Conservation (phyloP, 768 basidiomycete genomes). For the Phylloporus rhodoxanthus region DNA sequence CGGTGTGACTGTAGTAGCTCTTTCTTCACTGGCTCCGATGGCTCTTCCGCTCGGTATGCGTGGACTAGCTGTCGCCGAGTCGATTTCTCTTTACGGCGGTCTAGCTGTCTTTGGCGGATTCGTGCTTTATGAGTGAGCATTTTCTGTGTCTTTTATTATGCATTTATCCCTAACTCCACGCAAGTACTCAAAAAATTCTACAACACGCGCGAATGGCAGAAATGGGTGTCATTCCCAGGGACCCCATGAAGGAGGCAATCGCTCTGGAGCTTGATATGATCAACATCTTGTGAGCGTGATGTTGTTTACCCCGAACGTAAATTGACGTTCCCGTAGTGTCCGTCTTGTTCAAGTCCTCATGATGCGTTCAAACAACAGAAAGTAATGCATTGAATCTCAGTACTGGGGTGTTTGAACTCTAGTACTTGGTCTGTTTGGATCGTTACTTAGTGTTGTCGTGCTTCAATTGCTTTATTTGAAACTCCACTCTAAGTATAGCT, state of each 20-base stretch:
- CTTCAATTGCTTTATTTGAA: not conserved
- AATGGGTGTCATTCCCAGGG: slow-evolving; percentile 55
- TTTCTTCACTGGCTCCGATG: slow-evolving; percentile 84
- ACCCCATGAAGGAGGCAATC: slow-evolving; percentile 75
- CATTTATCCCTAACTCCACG: not conserved
- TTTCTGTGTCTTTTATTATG: not conserved
- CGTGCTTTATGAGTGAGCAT: slow-evolving; percentile 77
- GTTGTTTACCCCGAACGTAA: not conserved
- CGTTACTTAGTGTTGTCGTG: slow-evolving; percentile 11
- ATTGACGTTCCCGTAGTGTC: slow-evolving; percentile 42
- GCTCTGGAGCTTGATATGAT: slow-evolving; percentile 81
- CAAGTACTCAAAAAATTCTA: slow-evolving; percentile 76
- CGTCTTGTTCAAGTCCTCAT: slow-evolving; percentile 76
- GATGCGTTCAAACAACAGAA: slow-evolving; percentile 55
- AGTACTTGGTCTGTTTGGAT: not conserved
- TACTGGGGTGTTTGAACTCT: not conserved
- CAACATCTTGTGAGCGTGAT: slow-evolving; percentile 69
- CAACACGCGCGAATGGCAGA: slow-evolving; percentile 71
- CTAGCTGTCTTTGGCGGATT: slow-evolving; percentile 84
- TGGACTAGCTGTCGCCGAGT: slow-evolving; percentile 67
- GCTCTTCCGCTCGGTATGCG: slow-evolving; percentile 80
- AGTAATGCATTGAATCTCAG: slow-evolving; percentile 32
- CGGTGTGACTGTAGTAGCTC: slow-evolving; percentile 82
- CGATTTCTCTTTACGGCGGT: slow-evolving; percentile 81
- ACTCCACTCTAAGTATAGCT: slow-evolving; percentile 28